Conservation (phyloP, 2,329 filamentous ascomycete genomes). For the Trichoderma atrobrunneum region DNA sequence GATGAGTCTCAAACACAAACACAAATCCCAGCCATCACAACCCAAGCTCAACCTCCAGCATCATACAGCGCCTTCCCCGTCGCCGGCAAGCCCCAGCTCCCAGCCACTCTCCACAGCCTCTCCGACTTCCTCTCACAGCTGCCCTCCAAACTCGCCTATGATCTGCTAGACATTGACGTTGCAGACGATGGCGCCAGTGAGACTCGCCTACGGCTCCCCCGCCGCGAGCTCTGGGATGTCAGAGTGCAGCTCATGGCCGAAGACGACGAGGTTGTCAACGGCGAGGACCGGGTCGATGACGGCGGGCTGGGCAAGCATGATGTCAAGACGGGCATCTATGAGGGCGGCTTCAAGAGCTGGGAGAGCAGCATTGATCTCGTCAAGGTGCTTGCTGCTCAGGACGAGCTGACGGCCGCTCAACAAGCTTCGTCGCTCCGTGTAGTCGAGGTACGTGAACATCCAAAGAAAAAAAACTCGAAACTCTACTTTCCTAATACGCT, state of each 20-base stretch:
- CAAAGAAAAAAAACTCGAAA: constrained; percentile 27
- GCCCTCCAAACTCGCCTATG: constrained; percentile 72
- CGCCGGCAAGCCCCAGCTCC: constrained; percentile 57
- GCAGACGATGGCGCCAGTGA: constrained; percentile 44
- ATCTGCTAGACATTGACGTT: constrained; percentile 55
- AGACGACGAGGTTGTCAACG: constrained; percentile 44
- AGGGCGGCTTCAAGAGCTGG: constrained; percentile 88
- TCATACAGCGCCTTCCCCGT: constrained; percentile 56
- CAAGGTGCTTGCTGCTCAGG: constrained; percentile 55
- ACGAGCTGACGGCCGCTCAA: constrained; percentile 33
- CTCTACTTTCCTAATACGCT: neutral
- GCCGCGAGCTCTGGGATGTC: constrained; percentile 79
- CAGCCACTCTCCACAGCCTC: constrained; percentile 51
- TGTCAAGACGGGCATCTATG: constrained; percentile 77
- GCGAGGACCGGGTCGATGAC: constrained; percentile 35
- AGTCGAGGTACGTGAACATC: constrained; percentile 46
- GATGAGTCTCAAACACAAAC: constrained; percentile 33
- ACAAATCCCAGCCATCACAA: constrained; percentile 21
- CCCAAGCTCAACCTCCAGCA: constrained; percentile 24
- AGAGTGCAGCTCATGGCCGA: constrained; percentile 78
- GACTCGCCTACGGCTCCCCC: constrained; percentile 56
- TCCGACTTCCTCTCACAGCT: constrained; percentile 53
- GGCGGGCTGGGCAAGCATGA: constrained; percentile 64
- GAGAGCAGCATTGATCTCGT: constrained; percentile 80
- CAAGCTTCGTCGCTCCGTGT: constrained; percentile 40